phyloP scores from a whole-genome alignment of 257 asterid species.

The Scutellaria baicalensis region DNA sequence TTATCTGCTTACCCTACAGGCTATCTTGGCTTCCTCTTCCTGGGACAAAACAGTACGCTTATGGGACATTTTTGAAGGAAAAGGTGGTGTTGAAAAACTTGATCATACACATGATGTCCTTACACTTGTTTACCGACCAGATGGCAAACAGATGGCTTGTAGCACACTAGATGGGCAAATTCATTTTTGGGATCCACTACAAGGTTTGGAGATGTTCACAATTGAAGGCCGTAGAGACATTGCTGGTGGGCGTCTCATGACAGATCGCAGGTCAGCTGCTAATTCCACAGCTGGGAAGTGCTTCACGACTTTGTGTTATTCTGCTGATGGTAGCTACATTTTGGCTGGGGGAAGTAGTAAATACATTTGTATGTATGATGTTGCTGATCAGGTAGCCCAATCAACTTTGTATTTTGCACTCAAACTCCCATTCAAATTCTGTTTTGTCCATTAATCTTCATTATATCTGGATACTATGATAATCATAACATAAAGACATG shows the following conservation, averaged over 20 bases:
- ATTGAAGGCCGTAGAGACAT: conserved; percentile 98
- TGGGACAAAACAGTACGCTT: conserved; percentile 95
- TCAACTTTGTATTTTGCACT: not conserved
- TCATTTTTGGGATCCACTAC: conserved; percentile 93
- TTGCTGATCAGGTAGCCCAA: conserved; percentile 81
- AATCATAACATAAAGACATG: not conserved
- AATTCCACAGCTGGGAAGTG: conserved; percentile 83
- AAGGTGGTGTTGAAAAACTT: conserved; percentile 81
- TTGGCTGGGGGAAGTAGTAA: conserved; percentile 96
- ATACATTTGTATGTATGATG: conserved; percentile 91
- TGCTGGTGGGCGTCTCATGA: conserved; percentile 98
- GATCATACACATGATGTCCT: conserved; percentile 94
- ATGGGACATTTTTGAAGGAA: conserved; percentile 97
- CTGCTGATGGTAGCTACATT: conserved; percentile 97
- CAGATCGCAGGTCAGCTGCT: conserved; percentile 92
- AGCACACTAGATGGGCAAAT: conserved; percentile 94
- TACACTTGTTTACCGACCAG: conserved; percentile 81
- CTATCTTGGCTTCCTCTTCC: conserved; percentile 87
- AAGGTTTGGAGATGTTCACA: conserved; percentile 76
- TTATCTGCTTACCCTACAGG: conserved; percentile 31
- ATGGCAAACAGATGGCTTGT: conserved; percentile 93
- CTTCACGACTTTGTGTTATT: conserved; percentile 86
- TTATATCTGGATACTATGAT: not conserved
- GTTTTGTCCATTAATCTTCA: not conserved
- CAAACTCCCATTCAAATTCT: not conserved